Base-by-base conservation (phyloP, 1,284 basidiomycete species). In the Tilletia walkeri region DNA sequence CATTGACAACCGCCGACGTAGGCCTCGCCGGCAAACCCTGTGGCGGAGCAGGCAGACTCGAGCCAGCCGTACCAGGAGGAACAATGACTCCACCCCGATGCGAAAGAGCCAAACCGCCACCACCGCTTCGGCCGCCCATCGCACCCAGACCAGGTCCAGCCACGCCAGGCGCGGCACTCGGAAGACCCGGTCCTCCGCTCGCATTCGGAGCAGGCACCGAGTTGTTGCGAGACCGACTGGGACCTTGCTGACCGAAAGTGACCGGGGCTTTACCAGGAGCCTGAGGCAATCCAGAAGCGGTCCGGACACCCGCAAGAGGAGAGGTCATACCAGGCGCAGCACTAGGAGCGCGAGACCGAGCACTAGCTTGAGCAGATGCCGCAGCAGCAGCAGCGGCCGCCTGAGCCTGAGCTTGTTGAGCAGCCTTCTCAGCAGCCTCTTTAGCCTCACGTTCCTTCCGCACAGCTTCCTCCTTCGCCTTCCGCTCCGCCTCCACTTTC, bases 401-500 rank as follows among this genome's bases (percentile, higher is more conserved):
- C 34, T 38, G 48, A 20, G 66, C 36, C 20, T 39, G 18, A 69
- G 72, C 65, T 73, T 76, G 12, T 68, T 50, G 70, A 76, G 66
- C 67, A 67, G 56, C 75, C 75, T 72, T 83, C 74, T 71, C 77
- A 56, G 69, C 82, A 71, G 65, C 82, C 74, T 72, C 81, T 67
- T 72, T 77, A 73, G 86, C 89, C 74, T 88, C 88, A 72, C 91
- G 89, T 74, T 88, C 87, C 69, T 88, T 87, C 45, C 74, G 84
- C 47, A 69, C 54, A 50, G 79, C 74, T 53, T 79, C 80, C 69
- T 79, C 74, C 54, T 87, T 88, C 53, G 87, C 87, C 76, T 87
- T 85, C 24, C 87, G 86, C 72, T 90, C 89, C 61, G 89, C 87
- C 78, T 93, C 91, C 36, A 79, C 80, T 70, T 80, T 83, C 61